Conservation (phyloP, 2,329 filamentous ascomycete genomes). For the Paecilomyces dactylethromorphus region DNA sequence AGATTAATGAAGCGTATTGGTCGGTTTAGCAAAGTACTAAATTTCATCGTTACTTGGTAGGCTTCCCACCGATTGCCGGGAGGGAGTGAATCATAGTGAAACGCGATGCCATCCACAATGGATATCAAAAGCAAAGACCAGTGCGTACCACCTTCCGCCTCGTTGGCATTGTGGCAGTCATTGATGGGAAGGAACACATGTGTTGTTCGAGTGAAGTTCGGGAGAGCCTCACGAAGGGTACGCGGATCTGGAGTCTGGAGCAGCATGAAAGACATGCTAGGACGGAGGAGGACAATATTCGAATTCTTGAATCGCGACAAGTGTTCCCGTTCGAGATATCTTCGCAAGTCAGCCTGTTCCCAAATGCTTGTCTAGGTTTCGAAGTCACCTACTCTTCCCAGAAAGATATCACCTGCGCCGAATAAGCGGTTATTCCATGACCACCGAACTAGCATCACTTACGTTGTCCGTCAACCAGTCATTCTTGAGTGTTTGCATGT, state of each 20-base stretch:
- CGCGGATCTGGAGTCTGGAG: constrained; percentile 61
- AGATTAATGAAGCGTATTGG: constrained; percentile 70
- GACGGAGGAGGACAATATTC: constrained; percentile 82
- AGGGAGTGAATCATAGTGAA: constrained; percentile 89
- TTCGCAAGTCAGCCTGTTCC: constrained; percentile 14
- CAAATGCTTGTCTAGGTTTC: neutral
- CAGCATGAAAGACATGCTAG: constrained; percentile 87
- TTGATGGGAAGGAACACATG: constrained; percentile 97
- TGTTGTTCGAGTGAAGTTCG: constrained; percentile 71
- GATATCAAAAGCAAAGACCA: constrained; percentile 92
- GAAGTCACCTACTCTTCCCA: constrained; percentile 77
- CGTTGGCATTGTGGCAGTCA: constrained; percentile 67
- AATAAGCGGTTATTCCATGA: constrained; percentile 16
- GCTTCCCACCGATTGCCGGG: constrained; percentile 72
- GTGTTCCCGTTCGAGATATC: constrained; percentile 83
- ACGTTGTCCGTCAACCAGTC: constrained; percentile 98
- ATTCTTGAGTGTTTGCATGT: constrained; percentile 78
- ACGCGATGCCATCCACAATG: constrained; percentile 80
- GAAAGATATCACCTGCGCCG: constrained; percentile 75
- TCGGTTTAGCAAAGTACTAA: constrained; percentile 61
- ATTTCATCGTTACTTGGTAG: constrained; percentile 59
- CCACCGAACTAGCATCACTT: constrained; percentile 24
- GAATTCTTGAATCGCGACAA: constrained; percentile 73
- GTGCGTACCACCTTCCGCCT: constrained; percentile 85
- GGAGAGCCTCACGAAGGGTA: constrained; percentile 61